phyloP scores from a whole-genome alignment of 106 monocot genomes.

The Acorus gramineus region DNA sequence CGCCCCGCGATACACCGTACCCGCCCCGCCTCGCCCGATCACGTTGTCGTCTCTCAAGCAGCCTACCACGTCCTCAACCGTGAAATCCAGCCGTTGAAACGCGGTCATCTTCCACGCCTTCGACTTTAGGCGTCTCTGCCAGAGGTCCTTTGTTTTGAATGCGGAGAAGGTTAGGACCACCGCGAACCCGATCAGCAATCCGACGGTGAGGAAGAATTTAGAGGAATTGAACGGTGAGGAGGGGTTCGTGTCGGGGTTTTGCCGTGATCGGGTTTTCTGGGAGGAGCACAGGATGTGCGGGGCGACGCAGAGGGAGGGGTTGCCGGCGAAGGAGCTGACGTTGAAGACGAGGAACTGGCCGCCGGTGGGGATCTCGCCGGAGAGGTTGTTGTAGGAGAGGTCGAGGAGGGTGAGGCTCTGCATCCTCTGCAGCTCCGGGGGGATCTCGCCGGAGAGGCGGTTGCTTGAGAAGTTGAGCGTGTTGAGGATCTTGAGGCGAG shows the following conservation, averaged over 20 bases:
- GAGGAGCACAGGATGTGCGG: conserved; percentile 18
- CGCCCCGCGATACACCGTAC: conserved; percentile 70
- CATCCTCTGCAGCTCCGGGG: conserved; percentile 53
- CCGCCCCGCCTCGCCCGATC: conserved; percentile 90
- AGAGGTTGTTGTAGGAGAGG: conserved; percentile 71
- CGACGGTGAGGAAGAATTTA: conserved; percentile 16
- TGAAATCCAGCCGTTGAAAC: conserved; percentile 70
- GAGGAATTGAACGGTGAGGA: conserved; percentile 1
- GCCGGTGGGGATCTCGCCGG: conserved; percentile 41
- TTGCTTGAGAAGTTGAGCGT: conserved; percentile 75
- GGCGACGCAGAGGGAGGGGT: conserved; percentile 59
- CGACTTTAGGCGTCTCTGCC: conserved; percentile 3
- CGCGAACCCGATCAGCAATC: neutral
- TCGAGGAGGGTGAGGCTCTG: conserved; percentile 67
- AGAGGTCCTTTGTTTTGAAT: conserved; percentile 7
- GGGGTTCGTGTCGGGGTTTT: neutral
- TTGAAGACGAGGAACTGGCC: conserved; percentile 89
- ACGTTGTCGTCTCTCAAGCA: conserved; percentile 90
- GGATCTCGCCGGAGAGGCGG: conserved; percentile 41
- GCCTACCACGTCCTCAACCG: conserved; percentile 53
- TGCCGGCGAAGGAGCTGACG: conserved; percentile 57
- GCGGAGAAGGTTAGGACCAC: neutral
- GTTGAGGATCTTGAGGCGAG: conserved; percentile 36
- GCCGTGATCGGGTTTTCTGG: neutral
- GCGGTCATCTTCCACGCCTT: conserved; percentile 63